Evolutionary conservation across 2,329 filamentous ascomycete genomes (phyloP), one percentile per base, ranked within the genome.

Genomic region (Hymenoscyphus fraxineus): DNA sequence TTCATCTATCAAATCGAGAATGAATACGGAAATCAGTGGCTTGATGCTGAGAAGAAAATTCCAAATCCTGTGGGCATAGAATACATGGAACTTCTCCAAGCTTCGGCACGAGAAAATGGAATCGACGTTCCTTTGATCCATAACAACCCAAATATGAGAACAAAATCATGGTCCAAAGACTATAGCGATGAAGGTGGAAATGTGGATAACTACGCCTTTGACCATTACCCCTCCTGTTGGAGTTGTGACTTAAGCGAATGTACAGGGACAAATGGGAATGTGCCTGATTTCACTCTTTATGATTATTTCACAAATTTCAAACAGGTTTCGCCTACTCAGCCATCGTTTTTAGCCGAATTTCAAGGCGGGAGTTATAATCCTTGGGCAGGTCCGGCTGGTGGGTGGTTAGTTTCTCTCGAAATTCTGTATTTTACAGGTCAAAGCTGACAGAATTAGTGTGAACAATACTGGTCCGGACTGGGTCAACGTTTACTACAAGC

Each of bases 401-500:
- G 71, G 6, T 71, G 85, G 44, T 51, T n/a, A 51, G 44, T 51
- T 6, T 15, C 80, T 2, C 86, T 31, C 38, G 39, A 31, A 10
- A 10, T 31, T n/a, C 12, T 55, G 7, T 84, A 56, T 78, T 80
- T 0, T 15, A 58, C 41, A 58, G 31, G 58, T 32, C 44, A n/a
- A 16, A 10, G 35, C 15, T 15, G 62, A 61, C 19, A 51, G 3
- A 19, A 51, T 10, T 22, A 51, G 44, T 59, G 65, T 67, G 6
- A 76, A 75, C 1, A 81, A 85, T 55, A 85, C 83, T 19, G 83
- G 83, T 1, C 78, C 82, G 0, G 82, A 86, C 58, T 89, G 86
- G 68, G 85, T 83, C 1, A 88, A 88, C 64, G 73, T 89, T 3
- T 88, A 86, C 75, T 89, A 89, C 72, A 80, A 85, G 12, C 82